phyloP scores from a whole-genome alignment of 2,329 filamentous ascomycete species.

The Botrytis medusae region DNA sequence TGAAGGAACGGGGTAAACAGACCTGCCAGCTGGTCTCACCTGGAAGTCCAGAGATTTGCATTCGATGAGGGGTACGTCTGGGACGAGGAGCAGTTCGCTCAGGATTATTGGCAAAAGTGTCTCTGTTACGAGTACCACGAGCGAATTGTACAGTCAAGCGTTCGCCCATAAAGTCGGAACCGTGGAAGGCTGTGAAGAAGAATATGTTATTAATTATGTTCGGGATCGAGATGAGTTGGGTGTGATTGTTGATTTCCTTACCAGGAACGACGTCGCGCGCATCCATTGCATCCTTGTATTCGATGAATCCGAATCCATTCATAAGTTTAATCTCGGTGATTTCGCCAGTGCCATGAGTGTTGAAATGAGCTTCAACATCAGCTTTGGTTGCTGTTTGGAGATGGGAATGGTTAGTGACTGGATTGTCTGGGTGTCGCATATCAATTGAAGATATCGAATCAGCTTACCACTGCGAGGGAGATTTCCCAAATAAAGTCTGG shows the following conservation, averaged over 20 bases:
- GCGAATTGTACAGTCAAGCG: slow-evolving; percentile 98
- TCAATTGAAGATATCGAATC: not conserved
- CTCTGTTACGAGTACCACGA: slow-evolving; percentile 74
- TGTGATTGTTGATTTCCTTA: slow-evolving; percentile 48
- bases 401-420: not conserved
- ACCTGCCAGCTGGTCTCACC: slow-evolving; percentile 99
- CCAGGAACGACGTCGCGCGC: slow-evolving; percentile 97
- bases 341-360: slow-evolving; percentile 91
- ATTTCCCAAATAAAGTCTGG: slow-evolving; percentile 95
- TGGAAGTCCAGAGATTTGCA: slow-evolving; percentile 96
- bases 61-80: slow-evolving; percentile 90
- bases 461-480: slow-evolving; percentile 89
- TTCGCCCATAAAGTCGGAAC: slow-evolving; percentile 96
- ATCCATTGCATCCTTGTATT: slow-evolving; percentile 98
- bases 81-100: slow-evolving; percentile 75
- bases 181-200: slow-evolving; percentile 62
- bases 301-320: slow-evolving; percentile 99
- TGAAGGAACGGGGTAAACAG: slow-evolving; percentile 69
- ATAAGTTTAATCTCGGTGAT: slow-evolving; percentile 99
- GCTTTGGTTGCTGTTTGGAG: slow-evolving; percentile 79
- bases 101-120: slow-evolving; percentile 56
- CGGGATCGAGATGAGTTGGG: slow-evolving; percentile 24
- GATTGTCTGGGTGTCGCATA: slow-evolving; percentile 4
- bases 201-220: slow-evolving; percentile 23
- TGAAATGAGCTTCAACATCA: slow-evolving; percentile 95